phyloP scores from a whole-genome alignment of 1,284 basidiomycete species.

The Phaffia rhodozyma region DNA sequence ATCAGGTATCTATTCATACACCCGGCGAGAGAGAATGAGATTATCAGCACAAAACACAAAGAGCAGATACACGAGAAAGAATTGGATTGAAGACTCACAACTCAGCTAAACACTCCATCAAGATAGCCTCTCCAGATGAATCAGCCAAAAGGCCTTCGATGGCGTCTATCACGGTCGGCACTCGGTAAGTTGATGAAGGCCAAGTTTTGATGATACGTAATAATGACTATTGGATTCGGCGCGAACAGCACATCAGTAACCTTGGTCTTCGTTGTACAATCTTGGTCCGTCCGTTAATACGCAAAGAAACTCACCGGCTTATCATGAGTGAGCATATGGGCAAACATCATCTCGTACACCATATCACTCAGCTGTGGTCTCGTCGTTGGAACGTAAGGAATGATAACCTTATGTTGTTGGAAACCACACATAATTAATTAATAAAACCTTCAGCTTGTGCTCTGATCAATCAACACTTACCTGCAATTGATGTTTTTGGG shows the following conservation, averaged over 20 bases:
- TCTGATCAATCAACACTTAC: slow-evolving; percentile 36
- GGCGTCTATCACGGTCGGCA: slow-evolving; percentile 71
- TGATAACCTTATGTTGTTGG: slow-evolving; percentile 50
- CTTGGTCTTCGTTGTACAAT: not conserved
- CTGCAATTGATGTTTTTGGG: slow-evolving; percentile 66
- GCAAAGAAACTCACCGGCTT: slow-evolving; percentile 44
- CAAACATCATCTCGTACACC: slow-evolving; percentile 92
- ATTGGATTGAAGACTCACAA: slow-evolving; percentile 43
- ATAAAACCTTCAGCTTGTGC: not conserved
- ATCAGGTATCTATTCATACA: slow-evolving; percentile 50
- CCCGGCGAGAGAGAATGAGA: not conserved
- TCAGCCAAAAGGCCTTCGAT: slow-evolving; percentile 70
- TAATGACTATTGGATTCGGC: slow-evolving; percentile 44
- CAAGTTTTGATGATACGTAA: slow-evolving; percentile 70
- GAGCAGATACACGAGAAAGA: not conserved
- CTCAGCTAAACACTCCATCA: slow-evolving; percentile 89
- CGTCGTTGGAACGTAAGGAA: slow-evolving; percentile 76
- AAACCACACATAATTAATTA: not conserved
- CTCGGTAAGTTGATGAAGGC: slow-evolving; percentile 85
- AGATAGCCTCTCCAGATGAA: slow-evolving; percentile 45
- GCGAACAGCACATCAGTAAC: too few species aligned
- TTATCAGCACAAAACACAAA: not conserved
- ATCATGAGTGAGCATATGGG: slow-evolving; percentile 70
- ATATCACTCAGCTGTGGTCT: slow-evolving; percentile 66
- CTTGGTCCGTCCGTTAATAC: not conserved